Conservation (phyloP, 495 filamentous ascomycete genomes). For the Venustampulla echinocandica region DNA sequence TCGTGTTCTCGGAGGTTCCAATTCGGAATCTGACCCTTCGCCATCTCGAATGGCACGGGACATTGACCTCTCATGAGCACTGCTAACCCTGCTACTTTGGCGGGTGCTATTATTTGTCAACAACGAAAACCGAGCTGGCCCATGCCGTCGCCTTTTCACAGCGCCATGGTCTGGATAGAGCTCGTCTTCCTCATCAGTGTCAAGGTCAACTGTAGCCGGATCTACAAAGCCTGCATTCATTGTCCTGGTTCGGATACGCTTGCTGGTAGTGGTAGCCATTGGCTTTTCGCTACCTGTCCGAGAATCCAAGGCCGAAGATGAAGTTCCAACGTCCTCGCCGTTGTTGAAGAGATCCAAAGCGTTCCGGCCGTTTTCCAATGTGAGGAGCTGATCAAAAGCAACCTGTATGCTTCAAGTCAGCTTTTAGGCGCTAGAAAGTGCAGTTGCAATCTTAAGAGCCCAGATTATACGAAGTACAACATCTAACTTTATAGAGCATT, state of each 20-base stretch:
- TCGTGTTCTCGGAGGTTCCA: not conserved
- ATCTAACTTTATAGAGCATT: too few species aligned
- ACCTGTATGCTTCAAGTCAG: conserved; percentile 6
- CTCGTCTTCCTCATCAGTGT: conserved; percentile 16
- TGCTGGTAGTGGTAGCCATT: conserved; percentile 8
- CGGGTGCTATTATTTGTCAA: conserved; percentile 3
- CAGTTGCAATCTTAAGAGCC: not conserved
- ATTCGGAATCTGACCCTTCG: conserved; percentile 8
- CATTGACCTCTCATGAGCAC: not conserved
- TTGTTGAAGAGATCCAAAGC: conserved; percentile 23
- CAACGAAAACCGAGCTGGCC: conserved; percentile 4
- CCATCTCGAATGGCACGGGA: conserved; percentile 1
- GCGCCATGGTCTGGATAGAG: conserved; percentile 1
- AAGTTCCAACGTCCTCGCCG: conserved; percentile 2
- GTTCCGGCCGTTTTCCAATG: conserved; percentile 20
- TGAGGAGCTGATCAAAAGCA: conserved; percentile 16
- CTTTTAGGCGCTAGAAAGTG: not conserved
- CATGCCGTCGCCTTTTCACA: conserved; percentile 16
- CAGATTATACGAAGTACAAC: too few species aligned
- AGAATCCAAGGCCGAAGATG: conserved; percentile 3
- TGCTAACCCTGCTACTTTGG: conserved; percentile 11
- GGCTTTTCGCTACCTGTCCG: not conserved
- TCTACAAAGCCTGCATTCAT: conserved; percentile 10
- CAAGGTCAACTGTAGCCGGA: conserved; percentile 1
- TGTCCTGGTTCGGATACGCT: conserved; percentile 11